These are phyloP conservation scores for California macrophylla DNA, from an alignment of 441 rosid genomes.

Conservation along the genomic window DNA sequence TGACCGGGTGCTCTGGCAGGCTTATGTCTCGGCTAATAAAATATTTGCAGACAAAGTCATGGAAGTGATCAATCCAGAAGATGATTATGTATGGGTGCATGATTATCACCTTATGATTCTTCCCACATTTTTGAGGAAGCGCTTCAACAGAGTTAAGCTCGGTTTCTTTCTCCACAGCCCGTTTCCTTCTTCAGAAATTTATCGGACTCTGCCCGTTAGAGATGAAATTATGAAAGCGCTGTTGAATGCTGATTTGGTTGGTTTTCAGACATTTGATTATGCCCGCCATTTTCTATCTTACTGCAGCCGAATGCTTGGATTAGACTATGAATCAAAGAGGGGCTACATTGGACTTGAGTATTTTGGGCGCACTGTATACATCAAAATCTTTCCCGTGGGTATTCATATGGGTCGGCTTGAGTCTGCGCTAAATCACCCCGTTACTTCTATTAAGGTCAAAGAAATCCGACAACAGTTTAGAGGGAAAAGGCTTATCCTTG, in stretches of 20 bases:
- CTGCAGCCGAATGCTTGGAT: conserved; percentile 68
- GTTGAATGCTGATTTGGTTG: conserved; percentile 63
- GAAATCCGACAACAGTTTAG: conserved; percentile 45
- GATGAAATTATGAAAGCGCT: conserved; percentile 52
- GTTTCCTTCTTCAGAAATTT: conserved; percentile 72
- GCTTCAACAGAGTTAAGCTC: conserved; percentile 49
- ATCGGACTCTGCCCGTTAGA: conserved; percentile 58
- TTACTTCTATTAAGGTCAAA: conserved; percentile 41
- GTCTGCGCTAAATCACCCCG: conserved; percentile 45
- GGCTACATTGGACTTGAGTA: conserved; percentile 69
- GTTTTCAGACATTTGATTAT: conserved; percentile 72
- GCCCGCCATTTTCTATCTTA: conserved; percentile 73
- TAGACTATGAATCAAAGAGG: conserved; percentile 61
- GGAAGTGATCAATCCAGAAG: conserved; percentile 65
- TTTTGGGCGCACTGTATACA: conserved; percentile 56
- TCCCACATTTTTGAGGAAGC: conserved; percentile 66
- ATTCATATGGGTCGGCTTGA: conserved; percentile 60
- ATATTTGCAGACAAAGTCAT: conserved; percentile 60
- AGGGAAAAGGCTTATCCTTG: conserved; percentile 53
- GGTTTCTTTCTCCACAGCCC: conserved; percentile 80
- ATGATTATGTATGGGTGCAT: conserved; percentile 69
- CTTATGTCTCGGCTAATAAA: conserved; percentile 63
- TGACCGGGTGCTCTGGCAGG: conserved; percentile 52
- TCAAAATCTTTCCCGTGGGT: conserved; percentile 64
- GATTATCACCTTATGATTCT: conserved; percentile 80